phyloP scores from a whole-genome alignment of 495 filamentous ascomycete species.

The Oleoguttula mirabilis region DNA sequence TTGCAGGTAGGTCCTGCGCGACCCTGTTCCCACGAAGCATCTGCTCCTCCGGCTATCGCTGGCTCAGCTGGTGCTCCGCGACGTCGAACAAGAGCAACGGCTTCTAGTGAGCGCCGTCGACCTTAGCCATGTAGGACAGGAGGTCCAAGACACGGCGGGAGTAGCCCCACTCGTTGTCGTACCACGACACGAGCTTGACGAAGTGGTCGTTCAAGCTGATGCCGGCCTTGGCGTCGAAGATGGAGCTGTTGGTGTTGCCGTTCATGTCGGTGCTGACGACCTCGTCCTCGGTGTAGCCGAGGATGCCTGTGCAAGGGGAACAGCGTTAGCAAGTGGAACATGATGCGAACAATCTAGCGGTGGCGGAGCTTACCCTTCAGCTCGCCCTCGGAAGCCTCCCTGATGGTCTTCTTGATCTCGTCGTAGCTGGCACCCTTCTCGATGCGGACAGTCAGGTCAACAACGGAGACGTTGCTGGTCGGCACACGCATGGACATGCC shows the following conservation, averaged over 20 bases:
- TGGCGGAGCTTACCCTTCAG: slow-evolving; percentile 59
- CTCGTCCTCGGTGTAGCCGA: slow-evolving; percentile 94
- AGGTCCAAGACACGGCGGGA: slow-evolving; percentile 97
- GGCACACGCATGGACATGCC: slow-evolving; percentile 99
- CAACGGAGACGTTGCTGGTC: slow-evolving; percentile 96
- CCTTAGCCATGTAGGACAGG: slow-evolving; percentile 81
- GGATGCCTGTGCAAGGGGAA: slow-evolving; percentile 46
- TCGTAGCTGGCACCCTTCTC: slow-evolving; percentile 87
- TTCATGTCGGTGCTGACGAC: slow-evolving; percentile 88
- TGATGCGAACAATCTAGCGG: neutral
- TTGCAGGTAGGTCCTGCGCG: no score
- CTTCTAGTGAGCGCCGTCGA: slow-evolving; percentile 45
- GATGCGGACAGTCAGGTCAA: slow-evolving; percentile 87
- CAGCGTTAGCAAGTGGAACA: neutral
- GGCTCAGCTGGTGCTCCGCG: no score
- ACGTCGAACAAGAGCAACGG: no score
- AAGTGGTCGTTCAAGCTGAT: slow-evolving; percentile 97
- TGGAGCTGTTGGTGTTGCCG: slow-evolving; percentile 83
- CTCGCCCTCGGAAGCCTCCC: slow-evolving; percentile 70
- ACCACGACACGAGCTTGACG: slow-evolving; percentile 97
- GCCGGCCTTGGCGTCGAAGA: slow-evolving; percentile 99
- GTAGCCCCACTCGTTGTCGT: slow-evolving; percentile 97
- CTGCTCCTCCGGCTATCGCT: no score
- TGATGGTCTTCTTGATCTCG: slow-evolving; percentile 83
- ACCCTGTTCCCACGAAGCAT: no score